Percentiles rank a stretch among this genome's conserved stretches.
These are phyloP conservation scores for Tolypocladium sp. DNA, from an alignment of 2,329 filamentous ascomycete genomes.

Conservation along the genomic window DNA sequence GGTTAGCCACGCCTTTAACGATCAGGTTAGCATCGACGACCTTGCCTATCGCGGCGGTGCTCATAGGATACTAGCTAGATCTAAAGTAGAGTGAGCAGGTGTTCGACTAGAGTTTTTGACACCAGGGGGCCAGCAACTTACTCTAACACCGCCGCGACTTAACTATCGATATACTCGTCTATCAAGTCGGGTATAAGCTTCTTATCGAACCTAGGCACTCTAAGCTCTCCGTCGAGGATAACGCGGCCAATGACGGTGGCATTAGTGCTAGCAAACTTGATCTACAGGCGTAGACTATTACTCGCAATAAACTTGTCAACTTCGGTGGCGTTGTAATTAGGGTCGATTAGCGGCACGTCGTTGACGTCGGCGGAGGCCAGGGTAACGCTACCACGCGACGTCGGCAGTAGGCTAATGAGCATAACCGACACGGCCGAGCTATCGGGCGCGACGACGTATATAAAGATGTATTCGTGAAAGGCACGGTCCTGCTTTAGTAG, in stretches of 20 bases:
- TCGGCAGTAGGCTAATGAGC: conserved; percentile 13
- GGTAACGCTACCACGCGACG: conserved; percentile 17
- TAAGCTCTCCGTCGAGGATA: conserved; percentile 12
- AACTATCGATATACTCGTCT: conserved; percentile 17
- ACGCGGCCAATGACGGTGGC: conserved; percentile 9
- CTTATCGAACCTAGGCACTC: conserved; percentile 8
- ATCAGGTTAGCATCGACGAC: conserved; percentile 33
- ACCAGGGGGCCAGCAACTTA: too few relatives aligned
- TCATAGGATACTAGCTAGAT: conserved; percentile 17
- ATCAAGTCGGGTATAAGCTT: conserved; percentile 10
- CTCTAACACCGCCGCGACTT: conserved; percentile 6
- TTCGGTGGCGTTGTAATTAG: conserved; percentile 19
- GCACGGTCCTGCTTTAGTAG: too few relatives aligned
- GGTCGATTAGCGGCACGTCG: conserved; percentile 15
- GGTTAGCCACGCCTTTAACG: conserved; percentile 26
- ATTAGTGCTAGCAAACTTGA: conserved; percentile 10
- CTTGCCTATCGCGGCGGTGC: conserved; percentile 23
- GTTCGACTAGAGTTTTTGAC: too few relatives aligned
- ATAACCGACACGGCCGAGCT: conserved; percentile 10
- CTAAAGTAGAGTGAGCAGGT: not conserved
- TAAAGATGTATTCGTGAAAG: too few relatives aligned
- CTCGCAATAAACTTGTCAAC: conserved; percentile 19
- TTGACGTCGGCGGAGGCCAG: conserved; percentile 9
- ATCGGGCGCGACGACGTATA: too few relatives aligned
- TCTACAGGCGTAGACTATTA: conserved; percentile 9